Percentiles rank a stretch among this genome's conserved stretches.
These are phyloP conservation scores for Buxus sempervirens DNA, from an alignment of 164 flowering plant genomes.

Conservation along the genomic window DNA sequence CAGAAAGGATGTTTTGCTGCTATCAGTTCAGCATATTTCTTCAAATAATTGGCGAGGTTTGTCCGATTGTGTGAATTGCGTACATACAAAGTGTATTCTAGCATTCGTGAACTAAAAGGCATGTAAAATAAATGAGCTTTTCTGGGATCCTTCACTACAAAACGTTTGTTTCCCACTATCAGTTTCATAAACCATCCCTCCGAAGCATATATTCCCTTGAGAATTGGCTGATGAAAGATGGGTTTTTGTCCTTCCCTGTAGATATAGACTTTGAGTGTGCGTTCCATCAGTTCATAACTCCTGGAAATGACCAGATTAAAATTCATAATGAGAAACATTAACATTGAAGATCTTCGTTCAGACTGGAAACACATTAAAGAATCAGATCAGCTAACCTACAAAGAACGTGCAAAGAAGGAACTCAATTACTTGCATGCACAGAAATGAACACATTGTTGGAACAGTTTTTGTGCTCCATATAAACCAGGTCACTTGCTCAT, in stretches of 20 bases:
- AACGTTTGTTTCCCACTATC: slow-evolving; percentile 33
- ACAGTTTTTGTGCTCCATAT: not conserved
- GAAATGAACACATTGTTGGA: not conserved
- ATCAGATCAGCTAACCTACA: not conserved
- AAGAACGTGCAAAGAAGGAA: not conserved
- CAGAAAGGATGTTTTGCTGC: slow-evolving; percentile 33
- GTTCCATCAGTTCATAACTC: slow-evolving; percentile 21
- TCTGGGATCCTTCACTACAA: slow-evolving; percentile 36
- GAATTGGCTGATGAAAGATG: slow-evolving; percentile 8
- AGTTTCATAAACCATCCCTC: slow-evolving; percentile 57
- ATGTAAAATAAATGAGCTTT: slow-evolving; percentile 45
- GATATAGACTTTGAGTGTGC: slow-evolving; percentile 3
- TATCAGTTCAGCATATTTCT: slow-evolving; percentile 27
- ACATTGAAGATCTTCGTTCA: not conserved
- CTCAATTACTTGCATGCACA: not conserved
- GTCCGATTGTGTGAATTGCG: slow-evolving; percentile 1
- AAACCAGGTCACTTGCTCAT: not conserved
- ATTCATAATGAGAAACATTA: not conserved
- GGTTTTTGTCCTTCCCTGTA: slow-evolving; percentile 10
- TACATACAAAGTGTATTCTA: slow-evolving; percentile 17
- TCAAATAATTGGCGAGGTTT: slow-evolving; percentile 17
- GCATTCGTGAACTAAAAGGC: slow-evolving; percentile 34
- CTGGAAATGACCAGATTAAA: slow-evolving; percentile 22
- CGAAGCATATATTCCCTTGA: slow-evolving; percentile 32
- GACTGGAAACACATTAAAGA: not conserved